Evolutionary conservation across 2,329 filamentous ascomycete genomes (phyloP), one percentile per base, ranked within the genome.

Genomic region (Magnaporthiopsis rhizophila): DNA sequence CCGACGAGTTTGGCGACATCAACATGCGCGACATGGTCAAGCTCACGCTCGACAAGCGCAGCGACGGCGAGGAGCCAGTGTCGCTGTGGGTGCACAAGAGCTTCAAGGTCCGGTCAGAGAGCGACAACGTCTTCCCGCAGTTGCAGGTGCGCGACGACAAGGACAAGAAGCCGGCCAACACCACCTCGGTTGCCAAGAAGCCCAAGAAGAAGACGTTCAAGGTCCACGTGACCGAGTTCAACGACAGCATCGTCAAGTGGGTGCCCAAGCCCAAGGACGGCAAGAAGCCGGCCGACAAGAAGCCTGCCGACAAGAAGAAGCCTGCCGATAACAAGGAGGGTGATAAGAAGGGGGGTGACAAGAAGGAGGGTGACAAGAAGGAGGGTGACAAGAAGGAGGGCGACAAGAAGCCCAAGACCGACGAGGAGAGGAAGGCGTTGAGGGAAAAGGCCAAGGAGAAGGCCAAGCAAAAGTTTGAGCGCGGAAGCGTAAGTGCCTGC

Each of bases 31-130:
- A 62, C 57, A 58, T 58, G 57, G 28, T 58, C 1, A 26, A 58
- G 24, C n/a, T 28, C 18, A 56, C 61, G 21, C n/a, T 53, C 26
- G 13, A 30, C 13, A 53, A 57, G 61, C 38, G 38, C 6, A 30
- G 21, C 28, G 32, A 50, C 36, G 26, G 28, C 28, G 61, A 45
- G 18, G 45, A 62, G 61, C 50, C 45, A 28, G 28, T 56, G 18
- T 24, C 24, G 38, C n/a, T 62, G 36, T 62, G 45, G 38, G 30
- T 53, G 24, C 61, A 53, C 61, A 53, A 56, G 28, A 53, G 45
- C 45, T 38, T 26, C n/a, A 24, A 38, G 34, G 60, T 18, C 21
- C 61, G 45, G 59, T 45, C 26, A 36, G 45, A n/a, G 34, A 15
- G 26, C 59, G 59, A 50, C n/a, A n/a, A 38, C 34, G 15, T 8